phyloP scores from a whole-genome alignment of 768 basidiomycete genomes.

The Candolleomyces efflorescens region DNA sequence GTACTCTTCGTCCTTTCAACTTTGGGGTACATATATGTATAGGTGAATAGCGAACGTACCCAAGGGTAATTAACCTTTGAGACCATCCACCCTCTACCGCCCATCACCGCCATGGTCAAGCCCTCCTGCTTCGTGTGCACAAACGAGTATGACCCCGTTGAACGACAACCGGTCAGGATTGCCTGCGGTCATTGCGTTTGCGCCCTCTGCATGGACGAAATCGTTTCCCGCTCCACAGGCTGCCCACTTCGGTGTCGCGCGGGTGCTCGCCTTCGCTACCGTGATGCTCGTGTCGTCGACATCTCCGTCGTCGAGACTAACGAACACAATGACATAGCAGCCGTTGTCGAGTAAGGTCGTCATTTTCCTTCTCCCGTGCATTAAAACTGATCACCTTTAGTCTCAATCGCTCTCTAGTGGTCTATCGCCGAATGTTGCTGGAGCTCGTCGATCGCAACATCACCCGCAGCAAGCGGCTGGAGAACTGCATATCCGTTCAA shows the following conservation, averaged over 20 bases:
- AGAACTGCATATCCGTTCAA: too few species aligned
- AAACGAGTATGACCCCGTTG: background rate
- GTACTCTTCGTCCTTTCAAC: too few species aligned
- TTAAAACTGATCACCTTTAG: too few species aligned
- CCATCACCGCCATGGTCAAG: background rate
- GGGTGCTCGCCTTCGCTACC: background rate
- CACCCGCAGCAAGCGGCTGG: too few species aligned
- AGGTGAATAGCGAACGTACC: too few species aligned
- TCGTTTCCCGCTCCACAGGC: background rate
- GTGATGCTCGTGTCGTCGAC: background rate
- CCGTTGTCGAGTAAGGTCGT: background rate
- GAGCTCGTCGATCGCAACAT: too few species aligned
- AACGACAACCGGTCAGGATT: background rate
- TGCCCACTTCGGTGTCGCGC: background rate
- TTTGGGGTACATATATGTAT: too few species aligned
- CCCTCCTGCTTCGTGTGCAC: background rate
- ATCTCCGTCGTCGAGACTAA: background rate
- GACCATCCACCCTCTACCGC: too few species aligned
- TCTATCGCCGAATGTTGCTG: too few species aligned
- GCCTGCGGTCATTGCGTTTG: background rate
- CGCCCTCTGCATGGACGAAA: background rate
- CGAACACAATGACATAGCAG: background rate
- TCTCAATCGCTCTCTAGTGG: too few species aligned
- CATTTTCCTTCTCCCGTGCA: too few species aligned
- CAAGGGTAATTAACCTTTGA: too few species aligned